Evolutionary conservation across 345 rosid species (phyloP).

Genomic region (Camelina hispida): DNA sequence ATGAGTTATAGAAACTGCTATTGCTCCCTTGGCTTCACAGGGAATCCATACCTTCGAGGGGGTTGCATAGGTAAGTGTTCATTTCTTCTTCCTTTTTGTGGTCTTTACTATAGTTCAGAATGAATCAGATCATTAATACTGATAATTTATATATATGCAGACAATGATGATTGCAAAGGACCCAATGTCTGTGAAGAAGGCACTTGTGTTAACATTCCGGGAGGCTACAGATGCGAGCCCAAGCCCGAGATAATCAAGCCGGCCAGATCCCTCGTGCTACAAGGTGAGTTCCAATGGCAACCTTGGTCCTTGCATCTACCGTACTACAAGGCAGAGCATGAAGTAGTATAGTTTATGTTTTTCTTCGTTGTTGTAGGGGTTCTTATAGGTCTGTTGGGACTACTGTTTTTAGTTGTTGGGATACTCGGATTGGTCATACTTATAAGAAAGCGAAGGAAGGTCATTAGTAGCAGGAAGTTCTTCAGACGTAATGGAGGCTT

Average conservation of each 20-base stretch:
- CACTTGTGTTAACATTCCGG: constrained; percentile 10
- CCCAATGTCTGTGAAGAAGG: not conserved
- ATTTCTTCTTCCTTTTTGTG: not conserved
- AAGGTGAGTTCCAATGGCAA: constrained; percentile 21
- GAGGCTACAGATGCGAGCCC: constrained; percentile 5
- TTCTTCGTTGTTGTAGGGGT: constrained; percentile 2
- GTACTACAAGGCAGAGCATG: not conserved
- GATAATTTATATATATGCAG: not conserved
- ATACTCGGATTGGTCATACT: not conserved
- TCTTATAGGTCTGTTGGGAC: constrained; percentile 22
- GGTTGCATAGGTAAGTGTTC: constrained; percentile 26
- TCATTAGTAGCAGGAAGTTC: constrained; percentile 11
- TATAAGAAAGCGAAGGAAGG: constrained; percentile 11
- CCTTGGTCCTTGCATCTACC: constrained; percentile 1
- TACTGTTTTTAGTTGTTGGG: constrained; percentile 5
- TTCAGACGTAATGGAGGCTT: constrained; percentile 42
- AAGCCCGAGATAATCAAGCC: not conserved
- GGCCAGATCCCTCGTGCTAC: constrained; percentile 12
- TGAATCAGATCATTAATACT: not conserved
- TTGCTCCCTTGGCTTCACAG: constrained; percentile 9
- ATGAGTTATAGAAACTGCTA: constrained; percentile 18
- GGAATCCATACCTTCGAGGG: constrained; percentile 18
- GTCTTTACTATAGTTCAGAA: not conserved
- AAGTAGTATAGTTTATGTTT: not conserved
- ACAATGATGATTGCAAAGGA: constrained; percentile 8